Base-by-base conservation (phyloP, 495 filamentous ascomycete genomes). In the Xylaria telfairii region DNA sequence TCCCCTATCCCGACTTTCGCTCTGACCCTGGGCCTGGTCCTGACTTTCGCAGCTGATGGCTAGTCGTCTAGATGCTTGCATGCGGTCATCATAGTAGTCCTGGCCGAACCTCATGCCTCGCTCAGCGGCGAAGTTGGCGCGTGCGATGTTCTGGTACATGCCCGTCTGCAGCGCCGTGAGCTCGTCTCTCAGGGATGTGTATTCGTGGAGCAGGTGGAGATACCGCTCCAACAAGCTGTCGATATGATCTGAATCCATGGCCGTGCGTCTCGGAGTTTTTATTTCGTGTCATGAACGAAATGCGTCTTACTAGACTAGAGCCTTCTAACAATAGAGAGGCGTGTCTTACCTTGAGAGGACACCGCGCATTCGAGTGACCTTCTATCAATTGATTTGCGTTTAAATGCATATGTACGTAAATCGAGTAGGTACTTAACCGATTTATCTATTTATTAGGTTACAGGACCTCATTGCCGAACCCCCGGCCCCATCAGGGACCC, bases 61-160 rank as follows among this genome's bases (percentile, higher is more conserved):
- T 13, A 86, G 53, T 69, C 71, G 78, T 75, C 83, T 82, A 56
- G 78, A 74, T 1, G 92, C 90, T 70, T 90, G 88, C 91, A 93
- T 93, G 62, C 91, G 83, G 71, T 87, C 87, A 78, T 93, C 91
- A 76, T 91, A 94, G 76, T 87, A 87, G 69, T 92, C 90, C 61
- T 82, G 82, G 28, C 90, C 91, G 77, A 90, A 93, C 59, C 87
- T 81, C 62, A 88, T 76, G 12, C 90, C 90, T 13, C 89, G 85
- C 53, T 87, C 83, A 56, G 88, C 90, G 24, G 86, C 83, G 79
- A 92, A 93, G 78, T 93, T 93, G 54, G 92, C 91, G 65, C 90
- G 87, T 30, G 92, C 89, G 24, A 94, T 85, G 79, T 80, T 72
- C 30, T 84, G 84, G 72, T 81, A 82, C 41, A 85, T 76, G 70